These are phyloP conservation scores for Insectozyma bohioensis DNA, from an alignment of 1,139 yeast species.

Conservation along the genomic window DNA sequence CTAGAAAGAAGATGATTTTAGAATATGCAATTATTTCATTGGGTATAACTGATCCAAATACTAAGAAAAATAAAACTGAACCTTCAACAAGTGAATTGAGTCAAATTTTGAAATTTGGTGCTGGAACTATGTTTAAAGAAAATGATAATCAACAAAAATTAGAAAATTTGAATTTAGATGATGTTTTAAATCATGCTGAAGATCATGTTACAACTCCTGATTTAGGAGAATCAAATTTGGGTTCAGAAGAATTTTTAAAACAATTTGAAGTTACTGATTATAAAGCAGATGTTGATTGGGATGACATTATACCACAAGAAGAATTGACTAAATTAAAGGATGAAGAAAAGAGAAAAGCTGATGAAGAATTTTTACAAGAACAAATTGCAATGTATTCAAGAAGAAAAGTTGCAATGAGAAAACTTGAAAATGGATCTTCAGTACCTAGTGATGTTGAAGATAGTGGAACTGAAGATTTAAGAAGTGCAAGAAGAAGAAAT, in stretches of 20 bases:
- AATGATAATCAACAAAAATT: slow-evolving; percentile 90
- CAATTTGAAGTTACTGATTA: slow-evolving; percentile 99
- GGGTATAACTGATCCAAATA: slow-evolving; percentile 81
- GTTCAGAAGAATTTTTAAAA: slow-evolving; percentile 95
- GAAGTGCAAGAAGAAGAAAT: slow-evolving; percentile 19
- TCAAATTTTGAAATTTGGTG: slow-evolving; percentile 96
- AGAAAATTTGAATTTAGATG: slow-evolving; percentile 94
- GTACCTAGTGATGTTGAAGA: slow-evolving; percentile 17
- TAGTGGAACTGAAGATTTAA: slow-evolving; percentile 25
- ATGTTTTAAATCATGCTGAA: slow-evolving; percentile 94
- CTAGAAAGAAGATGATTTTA: slow-evolving; percentile 94
- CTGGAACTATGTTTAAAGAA: slow-evolving; percentile 96
- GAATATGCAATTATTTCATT: slow-evolving; percentile 96
- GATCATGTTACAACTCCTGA: slow-evolving; percentile 97
- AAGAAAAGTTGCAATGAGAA: slow-evolving; percentile 71
- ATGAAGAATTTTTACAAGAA: slow-evolving; percentile 82
- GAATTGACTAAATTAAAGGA: slow-evolving; percentile 87
- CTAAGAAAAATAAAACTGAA: slow-evolving; percentile 47
- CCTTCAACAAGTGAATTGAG: slow-evolving; percentile 84
- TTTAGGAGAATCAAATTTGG: slow-evolving; percentile 91
- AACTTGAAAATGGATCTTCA: slow-evolving; percentile 44
- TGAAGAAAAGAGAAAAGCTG: slow-evolving; percentile 83
- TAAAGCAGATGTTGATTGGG: slow-evolving; percentile 99
- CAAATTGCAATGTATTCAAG: slow-evolving; percentile 86
- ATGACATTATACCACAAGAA: slow-evolving; percentile 96